Evolutionary conservation across 2,329 filamentous ascomycete species (phyloP), one percentile per base, ranked within the genome.

Genomic region (Zymoseptoria pseudotritici): DNA sequence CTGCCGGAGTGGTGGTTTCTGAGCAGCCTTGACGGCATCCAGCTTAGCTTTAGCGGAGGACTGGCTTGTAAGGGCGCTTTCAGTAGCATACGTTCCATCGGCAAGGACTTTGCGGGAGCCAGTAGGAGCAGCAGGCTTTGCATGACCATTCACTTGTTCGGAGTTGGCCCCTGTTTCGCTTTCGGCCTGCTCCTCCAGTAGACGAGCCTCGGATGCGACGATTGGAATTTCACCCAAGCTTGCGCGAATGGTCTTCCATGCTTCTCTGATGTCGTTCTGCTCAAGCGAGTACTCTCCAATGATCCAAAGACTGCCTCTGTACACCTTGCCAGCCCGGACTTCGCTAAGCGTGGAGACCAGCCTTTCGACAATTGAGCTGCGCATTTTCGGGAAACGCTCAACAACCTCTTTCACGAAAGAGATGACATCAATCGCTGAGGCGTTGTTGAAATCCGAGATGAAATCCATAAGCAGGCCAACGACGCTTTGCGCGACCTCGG

Each of bases 401-500:
- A 97, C 93, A 3, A 99, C 94, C 74, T 99, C 94, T 78, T 99
- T 99, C 65, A 99, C 92, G 72, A 99, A 99, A 58, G 91, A 92
- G 72, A 99, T 97, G 57, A 99, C 93, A 75, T 99, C 94, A 29
- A 99, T 90, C 1, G 94, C 94, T 1, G 93, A 96, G 52, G 90
- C 89, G 72, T 96, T 97, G 80, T 96, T 97, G 75, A 97, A 97
- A 75, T 99, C 94, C 56, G 90, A 91, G 71, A 99, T 97, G 73
- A 97, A 97, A 76, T 99, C 94, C 94, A 99, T 99, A 57, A 99
- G 83, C 52, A 97, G 84, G 66, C 94, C 94, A 58, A 99, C 94
- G 17, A 99, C 94, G 72, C 91, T 97, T 53, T 93, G 90, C 24
- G 94, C 94, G 63, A 99, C 93, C 76, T 99, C 93, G 10, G 94